Evolutionary conservation across 345 rosid species (phyloP).

Genomic region (Boechera stricta): DNA sequence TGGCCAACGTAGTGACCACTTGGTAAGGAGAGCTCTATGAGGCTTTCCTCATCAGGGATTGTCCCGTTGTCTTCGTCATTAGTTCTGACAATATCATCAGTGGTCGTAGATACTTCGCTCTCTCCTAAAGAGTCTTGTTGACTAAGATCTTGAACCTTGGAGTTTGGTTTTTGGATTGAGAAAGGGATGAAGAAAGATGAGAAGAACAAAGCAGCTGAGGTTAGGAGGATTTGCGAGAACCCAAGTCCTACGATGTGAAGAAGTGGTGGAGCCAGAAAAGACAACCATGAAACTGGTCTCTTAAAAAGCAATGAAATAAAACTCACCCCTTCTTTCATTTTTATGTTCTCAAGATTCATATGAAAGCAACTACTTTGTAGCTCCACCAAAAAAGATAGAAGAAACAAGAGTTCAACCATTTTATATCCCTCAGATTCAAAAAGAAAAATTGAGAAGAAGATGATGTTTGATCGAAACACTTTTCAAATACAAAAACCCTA

Average conservation of each 20-base stretch:
- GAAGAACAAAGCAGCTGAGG: slow-evolving; percentile 46
- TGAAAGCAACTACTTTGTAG: slow-evolving; percentile 35
- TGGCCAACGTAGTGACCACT: slow-evolving; percentile 61
- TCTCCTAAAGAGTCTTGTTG: slow-evolving; percentile 45
- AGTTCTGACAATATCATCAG: background rate
- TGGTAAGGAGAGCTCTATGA: slow-evolving; percentile 77
- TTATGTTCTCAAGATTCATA: slow-evolving; percentile 42
- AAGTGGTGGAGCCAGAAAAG: slow-evolving; percentile 44
- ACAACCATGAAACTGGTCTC: slow-evolving; percentile 48
- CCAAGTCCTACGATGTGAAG: slow-evolving; percentile 46
- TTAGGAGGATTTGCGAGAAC: slow-evolving; percentile 44
- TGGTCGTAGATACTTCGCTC: background rate
- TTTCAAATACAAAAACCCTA: slow-evolving; percentile 17
- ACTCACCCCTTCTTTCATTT: slow-evolving; percentile 42
- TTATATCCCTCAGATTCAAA: background rate
- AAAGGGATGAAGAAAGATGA: slow-evolving; percentile 41
- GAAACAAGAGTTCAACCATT: slow-evolving; percentile 37
- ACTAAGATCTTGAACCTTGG: slow-evolving; percentile 26
- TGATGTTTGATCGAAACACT: background rate
- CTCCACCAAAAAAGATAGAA: slow-evolving; percentile 41
- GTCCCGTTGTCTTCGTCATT: slow-evolving; percentile 45
- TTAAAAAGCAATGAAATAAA: slow-evolving; percentile 43
- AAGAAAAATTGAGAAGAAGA: background rate
- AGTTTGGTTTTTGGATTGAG: slow-evolving; percentile 41
- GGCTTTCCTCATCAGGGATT: slow-evolving; percentile 74